Evolutionary conservation across 2,329 filamentous ascomycete genomes (phyloP).

Genomic region (Neurospora sp.): DNA sequence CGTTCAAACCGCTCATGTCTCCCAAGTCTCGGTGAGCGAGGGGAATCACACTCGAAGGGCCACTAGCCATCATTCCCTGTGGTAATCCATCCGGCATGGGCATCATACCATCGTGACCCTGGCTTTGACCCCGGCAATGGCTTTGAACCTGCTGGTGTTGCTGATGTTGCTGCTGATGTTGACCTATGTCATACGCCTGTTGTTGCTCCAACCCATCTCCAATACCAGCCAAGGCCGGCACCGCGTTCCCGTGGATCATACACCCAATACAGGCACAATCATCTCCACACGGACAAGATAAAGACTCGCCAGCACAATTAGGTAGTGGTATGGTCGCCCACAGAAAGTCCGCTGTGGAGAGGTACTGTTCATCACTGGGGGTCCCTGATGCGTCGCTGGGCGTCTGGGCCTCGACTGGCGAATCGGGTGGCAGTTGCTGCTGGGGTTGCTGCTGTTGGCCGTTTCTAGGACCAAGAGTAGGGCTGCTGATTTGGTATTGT

Average conservation of each 20-base stretch:
- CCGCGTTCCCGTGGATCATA: constrained; percentile 32
- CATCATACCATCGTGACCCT: neutral
- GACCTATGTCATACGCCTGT: neutral
- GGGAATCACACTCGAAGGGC: neutral
- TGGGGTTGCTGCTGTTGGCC: constrained; percentile 5
- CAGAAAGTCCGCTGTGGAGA: constrained; percentile 46
- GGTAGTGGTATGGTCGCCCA: constrained; percentile 46
- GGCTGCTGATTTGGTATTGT: neutral
- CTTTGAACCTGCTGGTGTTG: neutral
- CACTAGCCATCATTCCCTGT: neutral
- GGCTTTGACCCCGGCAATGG: neutral
- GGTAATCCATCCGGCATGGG: neutral
- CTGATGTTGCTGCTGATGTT: neutral
- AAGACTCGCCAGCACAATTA: constrained; percentile 39
- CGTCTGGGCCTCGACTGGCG: constrained; percentile 33
- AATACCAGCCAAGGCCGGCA: neutral
- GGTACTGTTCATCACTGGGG: constrained; percentile 38
- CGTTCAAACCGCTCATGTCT: neutral
- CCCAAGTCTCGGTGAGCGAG: neutral
- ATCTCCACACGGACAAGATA: constrained; percentile 47
- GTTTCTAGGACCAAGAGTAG: neutral
- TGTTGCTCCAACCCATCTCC: neutral
- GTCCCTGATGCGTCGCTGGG: constrained; percentile 37
- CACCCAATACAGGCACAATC: constrained; percentile 51
- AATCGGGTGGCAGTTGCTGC: constrained; percentile 14